phyloP scores from a whole-genome alignment of 1,284 basidiomycete species.

The Veloporphyrellus conicus region DNA sequence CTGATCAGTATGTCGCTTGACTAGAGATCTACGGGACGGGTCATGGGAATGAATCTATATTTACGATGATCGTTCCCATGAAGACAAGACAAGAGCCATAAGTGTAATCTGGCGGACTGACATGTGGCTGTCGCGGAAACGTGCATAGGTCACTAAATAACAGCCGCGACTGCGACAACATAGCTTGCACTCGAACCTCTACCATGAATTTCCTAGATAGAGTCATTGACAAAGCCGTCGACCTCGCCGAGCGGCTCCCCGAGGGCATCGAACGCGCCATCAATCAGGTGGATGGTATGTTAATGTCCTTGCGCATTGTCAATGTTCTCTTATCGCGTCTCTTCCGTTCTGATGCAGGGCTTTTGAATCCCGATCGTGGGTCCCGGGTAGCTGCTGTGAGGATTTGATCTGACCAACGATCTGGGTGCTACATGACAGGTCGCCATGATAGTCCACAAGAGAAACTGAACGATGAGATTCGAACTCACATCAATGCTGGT shows the following conservation, averaged over 20 bases:
- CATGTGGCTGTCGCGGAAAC: no score
- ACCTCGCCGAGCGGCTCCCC: constrained; percentile 34
- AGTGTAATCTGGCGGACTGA: no score
- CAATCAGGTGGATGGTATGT: constrained; percentile 48
- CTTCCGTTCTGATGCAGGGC: constrained; percentile 36
- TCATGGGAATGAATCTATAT: no score
- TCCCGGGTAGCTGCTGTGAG: background rate
- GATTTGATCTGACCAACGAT: constrained; percentile 7
- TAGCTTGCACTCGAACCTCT: background rate
- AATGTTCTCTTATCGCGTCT: background rate
- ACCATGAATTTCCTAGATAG: constrained; percentile 37
- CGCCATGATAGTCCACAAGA: constrained; percentile 77
- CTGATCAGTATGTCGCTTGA: constrained; percentile 11
- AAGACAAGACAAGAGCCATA: no score
- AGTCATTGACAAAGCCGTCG: constrained; percentile 26
- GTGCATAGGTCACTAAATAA: no score
- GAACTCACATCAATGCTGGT: constrained; percentile 65
- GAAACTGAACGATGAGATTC: constrained; percentile 58
- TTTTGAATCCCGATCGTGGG: constrained; percentile 59
- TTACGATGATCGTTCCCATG: no score
- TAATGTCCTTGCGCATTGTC: background rate
- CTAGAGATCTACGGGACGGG: no score
- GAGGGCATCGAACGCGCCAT: constrained; percentile 48
- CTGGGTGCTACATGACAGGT: constrained; percentile 33
- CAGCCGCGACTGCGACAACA: no score